phyloP scores from a whole-genome alignment of 306 rosid species.

The Vigna hirtella region DNA sequence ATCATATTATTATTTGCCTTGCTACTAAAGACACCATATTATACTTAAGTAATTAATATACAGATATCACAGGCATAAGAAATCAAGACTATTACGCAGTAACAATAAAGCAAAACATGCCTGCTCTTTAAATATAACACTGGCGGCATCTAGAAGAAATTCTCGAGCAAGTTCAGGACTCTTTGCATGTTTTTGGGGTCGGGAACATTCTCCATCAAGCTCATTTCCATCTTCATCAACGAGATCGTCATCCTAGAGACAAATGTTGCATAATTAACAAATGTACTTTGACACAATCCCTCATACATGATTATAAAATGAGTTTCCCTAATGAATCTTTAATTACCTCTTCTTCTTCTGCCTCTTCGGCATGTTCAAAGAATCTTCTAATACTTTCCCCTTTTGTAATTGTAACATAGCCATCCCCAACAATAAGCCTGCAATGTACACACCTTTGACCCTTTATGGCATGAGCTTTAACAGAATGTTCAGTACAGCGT shows the following conservation, averaged over 20 bases:
- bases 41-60: constrained; percentile 2
- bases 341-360: constrained; percentile 99
- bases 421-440: constrained; percentile 89
- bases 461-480: constrained; percentile 93
- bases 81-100: constrained; percentile 6
- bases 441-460: constrained; percentile 97
- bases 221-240: constrained; percentile 94
- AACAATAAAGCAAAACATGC: constrained; percentile 56
- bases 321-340: constrained; percentile 43
- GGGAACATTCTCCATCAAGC: constrained; percentile 97
- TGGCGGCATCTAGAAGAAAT: constrained; percentile 95
- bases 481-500: constrained; percentile 88
- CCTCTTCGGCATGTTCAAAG: constrained; percentile 99
- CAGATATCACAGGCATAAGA: constrained; percentile 17
- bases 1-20: background rate
- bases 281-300: constrained; percentile 27
- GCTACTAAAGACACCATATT: background rate
- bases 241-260: constrained; percentile 85
- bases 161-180: constrained; percentile 99
- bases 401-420: constrained; percentile 86
- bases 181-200: constrained; percentile 99
- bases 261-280: constrained; percentile 39
- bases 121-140: constrained; percentile 98
- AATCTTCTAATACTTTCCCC: constrained; percentile 92
- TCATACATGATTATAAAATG: constrained; percentile 25